A percentile compares a stretch with the other conserved stretches of the same genome.
These are phyloP conservation scores for Dovyalis caffra DNA, from an alignment of 345 rosid species.

Conservation along the genomic window DNA sequence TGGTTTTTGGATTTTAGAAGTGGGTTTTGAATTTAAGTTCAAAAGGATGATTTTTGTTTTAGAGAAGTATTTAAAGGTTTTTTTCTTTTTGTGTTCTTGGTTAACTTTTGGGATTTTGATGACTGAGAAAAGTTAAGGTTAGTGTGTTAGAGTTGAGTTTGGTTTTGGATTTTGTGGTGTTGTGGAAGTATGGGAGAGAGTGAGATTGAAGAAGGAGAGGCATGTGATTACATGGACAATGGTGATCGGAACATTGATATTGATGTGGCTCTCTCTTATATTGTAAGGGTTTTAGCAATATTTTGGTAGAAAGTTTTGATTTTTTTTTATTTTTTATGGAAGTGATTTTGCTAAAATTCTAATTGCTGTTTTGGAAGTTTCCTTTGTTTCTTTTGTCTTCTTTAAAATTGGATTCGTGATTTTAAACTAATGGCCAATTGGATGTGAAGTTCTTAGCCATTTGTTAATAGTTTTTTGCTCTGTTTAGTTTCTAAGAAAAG, in stretches of 20 bases:
- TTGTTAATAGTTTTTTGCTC: background rate
- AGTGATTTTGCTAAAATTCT: background rate
- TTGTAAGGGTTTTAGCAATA: slow-evolving; percentile 12
- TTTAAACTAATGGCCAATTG: background rate
- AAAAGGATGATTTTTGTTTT: background rate
- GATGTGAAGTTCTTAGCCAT: background rate
- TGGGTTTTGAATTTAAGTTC: background rate
- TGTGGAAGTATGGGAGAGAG: slow-evolving; percentile 4
- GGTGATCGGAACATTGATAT: slow-evolving; percentile 8
- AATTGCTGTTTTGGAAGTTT: background rate
- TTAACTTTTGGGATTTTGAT: background rate
- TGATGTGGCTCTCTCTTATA: slow-evolving; percentile 26
- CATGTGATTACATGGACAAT: background rate
- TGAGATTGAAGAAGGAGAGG: slow-evolving; percentile 17
- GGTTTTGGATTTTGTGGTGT: background rate
- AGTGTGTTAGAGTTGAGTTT: background rate
- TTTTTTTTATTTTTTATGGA: background rate
- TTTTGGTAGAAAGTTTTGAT: background rate
- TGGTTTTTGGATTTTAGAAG: background rate
- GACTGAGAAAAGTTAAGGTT: background rate
- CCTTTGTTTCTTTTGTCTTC: background rate
- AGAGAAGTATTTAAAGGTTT: background rate
- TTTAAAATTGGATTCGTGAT: too few species aligned
- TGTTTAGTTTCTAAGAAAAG: background rate
- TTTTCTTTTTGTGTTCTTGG: background rate